phyloP scores from a whole-genome alignment of 2,329 filamentous ascomycete species.

The Lanzia echinophila region DNA sequence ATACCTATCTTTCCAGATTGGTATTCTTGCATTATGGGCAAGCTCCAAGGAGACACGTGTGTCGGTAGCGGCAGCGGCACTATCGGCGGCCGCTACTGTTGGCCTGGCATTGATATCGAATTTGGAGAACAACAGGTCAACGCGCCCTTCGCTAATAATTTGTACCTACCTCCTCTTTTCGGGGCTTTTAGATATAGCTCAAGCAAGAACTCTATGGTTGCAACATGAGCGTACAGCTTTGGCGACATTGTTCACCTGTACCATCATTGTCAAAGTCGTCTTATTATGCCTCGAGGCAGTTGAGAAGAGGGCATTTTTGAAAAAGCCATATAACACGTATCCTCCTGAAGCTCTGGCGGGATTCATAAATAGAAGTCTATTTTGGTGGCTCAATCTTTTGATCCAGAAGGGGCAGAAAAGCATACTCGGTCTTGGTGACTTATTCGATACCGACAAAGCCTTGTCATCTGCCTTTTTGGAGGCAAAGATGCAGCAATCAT shows the following conservation, averaged over 20 bases:
- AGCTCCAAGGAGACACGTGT: not conserved
- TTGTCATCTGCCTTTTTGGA: constrained; percentile 1
- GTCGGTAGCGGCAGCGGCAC: not conserved
- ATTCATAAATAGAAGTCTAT: constrained; percentile 29
- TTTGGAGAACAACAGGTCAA: constrained; percentile 13
- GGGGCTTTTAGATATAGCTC: constrained; percentile 10
- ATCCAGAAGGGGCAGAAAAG: constrained; percentile 26
- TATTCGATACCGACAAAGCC: constrained; percentile 17
- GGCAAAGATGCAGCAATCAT: not conserved
- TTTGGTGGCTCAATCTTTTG: constrained; percentile 32
- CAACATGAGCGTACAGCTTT: not conserved
- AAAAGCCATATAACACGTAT: not conserved
- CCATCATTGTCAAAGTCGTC: constrained; percentile 5
- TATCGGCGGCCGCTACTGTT: not conserved
- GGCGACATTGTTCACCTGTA: constrained; percentile 2
- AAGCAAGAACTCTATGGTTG: constrained; percentile 12
- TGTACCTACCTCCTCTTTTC: constrained; percentile 11
- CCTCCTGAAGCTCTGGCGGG: constrained; percentile 26
- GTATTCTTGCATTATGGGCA: not conserved
- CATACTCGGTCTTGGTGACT: constrained; percentile 23
- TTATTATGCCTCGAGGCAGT: constrained; percentile 13
- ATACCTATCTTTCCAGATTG: not conserved
- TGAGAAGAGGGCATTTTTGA: constrained; percentile 11
- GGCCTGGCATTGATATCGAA: not conserved
- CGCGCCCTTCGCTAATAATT: constrained; percentile 12